These are phyloP conservation scores for Kodamaea neixiangensis DNA, from an alignment of 805 yeast genomes.

Conservation along the genomic window DNA sequence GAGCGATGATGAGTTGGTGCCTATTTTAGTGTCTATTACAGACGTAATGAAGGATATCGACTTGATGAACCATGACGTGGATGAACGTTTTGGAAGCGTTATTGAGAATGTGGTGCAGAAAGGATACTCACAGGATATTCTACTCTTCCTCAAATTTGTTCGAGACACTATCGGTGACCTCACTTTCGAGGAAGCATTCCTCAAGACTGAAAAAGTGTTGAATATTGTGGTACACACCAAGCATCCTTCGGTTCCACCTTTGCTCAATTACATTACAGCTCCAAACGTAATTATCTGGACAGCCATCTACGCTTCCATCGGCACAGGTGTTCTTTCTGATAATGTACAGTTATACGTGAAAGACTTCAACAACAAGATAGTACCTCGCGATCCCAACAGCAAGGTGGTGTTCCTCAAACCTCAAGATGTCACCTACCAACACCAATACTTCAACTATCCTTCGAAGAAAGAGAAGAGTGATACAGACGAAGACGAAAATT, in stretches of 20 bases:
- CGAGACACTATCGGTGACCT: constrained; percentile 72
- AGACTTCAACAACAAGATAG: constrained; percentile 61
- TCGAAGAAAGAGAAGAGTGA: constrained; percentile 13
- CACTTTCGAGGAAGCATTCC: constrained; percentile 92
- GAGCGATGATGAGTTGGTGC: constrained; percentile 62
- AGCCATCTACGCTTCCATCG: constrained; percentile 85
- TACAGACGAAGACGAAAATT: constrained; percentile 10
- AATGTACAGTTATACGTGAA: constrained; percentile 59
- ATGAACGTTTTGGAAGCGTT: constrained; percentile 64
- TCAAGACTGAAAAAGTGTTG: constrained; percentile 72
- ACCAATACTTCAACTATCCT: constrained; percentile 38
- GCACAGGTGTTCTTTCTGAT: constrained; percentile 64
- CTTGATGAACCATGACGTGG: constrained; percentile 52
- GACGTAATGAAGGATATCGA: constrained; percentile 47
- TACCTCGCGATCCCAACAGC: constrained; percentile 47
- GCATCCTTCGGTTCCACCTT: constrained; percentile 64
- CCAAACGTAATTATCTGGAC: constrained; percentile 87
- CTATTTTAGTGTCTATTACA: constrained; percentile 40
- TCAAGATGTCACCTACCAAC: constrained; percentile 47
- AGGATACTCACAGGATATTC: constrained; percentile 85
- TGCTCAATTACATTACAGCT: constrained; percentile 86
- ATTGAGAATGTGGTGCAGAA: constrained; percentile 74
- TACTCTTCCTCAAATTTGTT: constrained; percentile 77
- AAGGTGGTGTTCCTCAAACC: constrained; percentile 45
- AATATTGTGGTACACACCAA: constrained; percentile 87